Percentiles rank a stretch among this genome's conserved stretches.
These are phyloP conservation scores for Scheffersomyces spartinae DNA, from an alignment of 805 yeast genomes.

Conservation along the genomic window DNA sequence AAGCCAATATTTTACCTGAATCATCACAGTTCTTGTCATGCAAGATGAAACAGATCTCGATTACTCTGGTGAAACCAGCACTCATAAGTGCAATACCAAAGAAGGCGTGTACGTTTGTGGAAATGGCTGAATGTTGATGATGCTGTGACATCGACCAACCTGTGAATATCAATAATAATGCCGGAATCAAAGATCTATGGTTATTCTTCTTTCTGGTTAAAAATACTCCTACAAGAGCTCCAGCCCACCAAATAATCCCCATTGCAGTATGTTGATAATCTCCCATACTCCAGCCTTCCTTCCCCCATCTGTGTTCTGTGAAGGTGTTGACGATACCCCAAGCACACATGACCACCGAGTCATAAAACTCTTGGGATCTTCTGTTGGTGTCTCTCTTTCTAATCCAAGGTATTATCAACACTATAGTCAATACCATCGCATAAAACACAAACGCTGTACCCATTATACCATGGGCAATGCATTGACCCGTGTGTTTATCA, in stretches of 20 bases:
- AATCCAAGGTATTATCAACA: constrained; percentile 68
- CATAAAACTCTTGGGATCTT: constrained; percentile 76
- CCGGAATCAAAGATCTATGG: constrained; percentile 66
- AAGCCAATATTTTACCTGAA: constrained; percentile 42
- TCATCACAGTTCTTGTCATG: constrained; percentile 36
- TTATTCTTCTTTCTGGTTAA: constrained; percentile 49
- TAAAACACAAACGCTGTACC: constrained; percentile 78
- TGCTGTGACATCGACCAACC: constrained; percentile 96
- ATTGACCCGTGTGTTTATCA: constrained; percentile 78
- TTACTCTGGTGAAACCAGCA: constrained; percentile 66
- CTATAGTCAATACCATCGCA: constrained; percentile 58
- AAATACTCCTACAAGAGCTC: constrained; percentile 78
- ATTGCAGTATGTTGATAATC: constrained; percentile 92
- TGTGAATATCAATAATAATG: constrained; percentile 71
- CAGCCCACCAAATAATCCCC: constrained; percentile 97
- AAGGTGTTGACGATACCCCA: constrained; percentile 95
- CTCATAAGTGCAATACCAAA: constrained; percentile 74
- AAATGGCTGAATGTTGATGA: constrained; percentile 59
- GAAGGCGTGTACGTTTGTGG: constrained; percentile 80
- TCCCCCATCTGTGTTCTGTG: constrained; percentile 94
- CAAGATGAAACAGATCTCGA: constrained; percentile 72
- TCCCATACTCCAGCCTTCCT: constrained; percentile 80
- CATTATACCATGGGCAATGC: constrained; percentile 96
- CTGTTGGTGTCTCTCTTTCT: constrained; percentile 32
- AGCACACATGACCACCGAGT: constrained; percentile 62